phyloP scores from a whole-genome alignment of 257 asterid genomes.

The Penstemon newberryi region DNA sequence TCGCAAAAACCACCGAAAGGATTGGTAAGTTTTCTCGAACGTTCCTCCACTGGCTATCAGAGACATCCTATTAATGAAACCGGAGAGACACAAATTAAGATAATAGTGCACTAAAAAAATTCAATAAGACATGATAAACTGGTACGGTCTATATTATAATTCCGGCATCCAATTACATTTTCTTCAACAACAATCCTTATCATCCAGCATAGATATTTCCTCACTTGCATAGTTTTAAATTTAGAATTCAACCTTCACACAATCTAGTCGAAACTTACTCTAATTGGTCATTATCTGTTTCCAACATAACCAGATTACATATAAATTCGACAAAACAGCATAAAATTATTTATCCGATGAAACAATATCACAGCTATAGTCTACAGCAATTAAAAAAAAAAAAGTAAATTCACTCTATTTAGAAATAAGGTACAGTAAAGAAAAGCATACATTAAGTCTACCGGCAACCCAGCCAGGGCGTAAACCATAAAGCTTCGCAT shows the following conservation, averaged over 20 bases:
- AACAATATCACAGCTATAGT: neutral
- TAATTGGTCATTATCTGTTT: neutral
- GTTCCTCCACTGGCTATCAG: slow-evolving; percentile 97
- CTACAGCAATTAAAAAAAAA: no score
- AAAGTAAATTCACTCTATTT: neutral
- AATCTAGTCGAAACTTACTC: slow-evolving; percentile 1
- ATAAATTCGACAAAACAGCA: neutral
- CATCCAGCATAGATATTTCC: slow-evolving; percentile 7
- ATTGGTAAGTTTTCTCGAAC: slow-evolving; percentile 79
- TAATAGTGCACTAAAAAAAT: slow-evolving; percentile 13
- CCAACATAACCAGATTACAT: slow-evolving; percentile 3
- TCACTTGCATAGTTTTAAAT: neutral
- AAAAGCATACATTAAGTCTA: slow-evolving; percentile 56
- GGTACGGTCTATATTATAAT: neutral
- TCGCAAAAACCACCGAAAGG: slow-evolving; percentile 63
- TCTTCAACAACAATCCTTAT: neutral
- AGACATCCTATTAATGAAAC: slow-evolving; percentile 56
- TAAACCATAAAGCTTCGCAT: slow-evolving; percentile 64
- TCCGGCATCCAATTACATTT: neutral
- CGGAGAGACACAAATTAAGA: slow-evolving; percentile 12
- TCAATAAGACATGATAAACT: neutral
- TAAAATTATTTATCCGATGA: neutral
- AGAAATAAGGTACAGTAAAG: neutral
- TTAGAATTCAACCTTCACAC: neutral
- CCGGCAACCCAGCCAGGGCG: slow-evolving; percentile 72